Evolutionary conservation across 306 rosid genomes (phyloP).

Genomic region (Pterocarpus macrocarpus): DNA sequence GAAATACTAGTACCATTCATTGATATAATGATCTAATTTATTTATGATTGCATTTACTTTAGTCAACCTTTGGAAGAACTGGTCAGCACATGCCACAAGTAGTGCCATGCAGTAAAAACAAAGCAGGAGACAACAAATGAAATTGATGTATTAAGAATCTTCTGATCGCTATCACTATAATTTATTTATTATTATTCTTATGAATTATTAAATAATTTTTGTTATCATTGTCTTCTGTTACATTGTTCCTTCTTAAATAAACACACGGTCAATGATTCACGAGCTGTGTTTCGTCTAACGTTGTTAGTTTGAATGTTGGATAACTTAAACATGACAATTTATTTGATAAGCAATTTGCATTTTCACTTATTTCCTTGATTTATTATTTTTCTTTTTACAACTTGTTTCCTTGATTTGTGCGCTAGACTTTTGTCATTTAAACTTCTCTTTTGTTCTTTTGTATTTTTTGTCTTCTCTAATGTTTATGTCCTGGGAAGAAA

Average conservation of each 20-base stretch:
- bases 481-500: too few relatives aligned
- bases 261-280: background rate
- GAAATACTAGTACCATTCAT: background rate
- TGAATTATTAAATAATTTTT: background rate
- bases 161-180: background rate
- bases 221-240: background rate
- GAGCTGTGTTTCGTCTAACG: background rate
- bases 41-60: background rate
- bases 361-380: too few relatives aligned
- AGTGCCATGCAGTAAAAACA: background rate
- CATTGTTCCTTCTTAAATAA: too few relatives aligned
- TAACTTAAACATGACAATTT: too few relatives aligned
- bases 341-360: too few relatives aligned
- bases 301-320: background rate
- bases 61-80: slow-evolving; percentile 9
- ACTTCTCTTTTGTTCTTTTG: too few relatives aligned
- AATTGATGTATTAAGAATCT: background rate
- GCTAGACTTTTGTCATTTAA: background rate
- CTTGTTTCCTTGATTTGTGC: too few relatives aligned
- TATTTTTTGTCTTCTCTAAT: too few relatives aligned
- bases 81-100: background rate
- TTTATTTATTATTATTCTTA: background rate
- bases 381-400: too few relatives aligned
- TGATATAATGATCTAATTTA: background rate
- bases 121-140: background rate